Base-by-base conservation (phyloP, 257 asterid species). In the Orobanche coerulescens region DNA sequence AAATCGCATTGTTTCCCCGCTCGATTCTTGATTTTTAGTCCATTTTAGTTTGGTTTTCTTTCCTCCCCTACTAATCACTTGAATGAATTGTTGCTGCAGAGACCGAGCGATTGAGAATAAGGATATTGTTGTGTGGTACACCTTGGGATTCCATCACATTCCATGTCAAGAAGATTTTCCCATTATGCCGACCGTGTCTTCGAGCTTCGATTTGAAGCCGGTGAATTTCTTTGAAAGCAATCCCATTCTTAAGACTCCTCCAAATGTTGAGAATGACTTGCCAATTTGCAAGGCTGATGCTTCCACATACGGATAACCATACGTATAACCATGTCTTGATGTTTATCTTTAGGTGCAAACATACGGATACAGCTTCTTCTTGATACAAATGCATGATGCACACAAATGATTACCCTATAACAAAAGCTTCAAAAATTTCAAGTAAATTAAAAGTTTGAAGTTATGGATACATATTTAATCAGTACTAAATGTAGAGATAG, bases 121-220 rank as follows among this genome's bases (percentile, higher is more conserved):
- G 59, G 93, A 84, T 43, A 83, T 86, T 2, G 94, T 86, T 18
- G 18, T 86, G 54, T 89, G 96, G 95, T 89, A 88, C 73, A 82
- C 91, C 0, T 48, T 89, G 73, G 96, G 95, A 24, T 86, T 89
- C 63, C 95, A 89, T 79, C 95, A 89, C 47, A 48, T 89, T 63
- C 96, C 95, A 46, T 84, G 94, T 57, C 94, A 86, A 71, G 96
- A 89, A 48, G 96, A 86, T 56, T 86, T 80, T 24, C 95, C 94
- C 0, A 80, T 89, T 7, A 89, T 89, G 95, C 96, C 96, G 1
- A 89, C 89, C 0, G 89, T 89, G 10, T 72, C 87, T 0, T 80
- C 96, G 2, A 76, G 89, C 76, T 89, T 85, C 61, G 94, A 84
- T 65, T 67, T 89, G 56, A 89, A 89, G 80, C 95, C 96, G 12